Conservation (phyloP, 108 stramenopile species). For the Cyclotella distinguenda region DNA sequence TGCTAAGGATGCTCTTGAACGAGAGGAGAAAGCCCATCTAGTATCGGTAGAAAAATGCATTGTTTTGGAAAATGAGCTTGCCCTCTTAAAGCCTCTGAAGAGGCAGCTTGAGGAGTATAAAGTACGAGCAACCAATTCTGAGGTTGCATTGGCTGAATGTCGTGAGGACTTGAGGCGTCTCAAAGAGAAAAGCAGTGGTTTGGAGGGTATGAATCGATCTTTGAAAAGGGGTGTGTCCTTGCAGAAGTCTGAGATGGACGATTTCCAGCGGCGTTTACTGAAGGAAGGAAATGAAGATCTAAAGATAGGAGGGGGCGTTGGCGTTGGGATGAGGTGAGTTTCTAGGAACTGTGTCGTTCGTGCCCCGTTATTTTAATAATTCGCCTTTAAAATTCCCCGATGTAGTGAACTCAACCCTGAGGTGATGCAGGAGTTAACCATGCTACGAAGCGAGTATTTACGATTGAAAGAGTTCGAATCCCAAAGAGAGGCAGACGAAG, state of each 20-base stretch:
- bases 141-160: constrained; percentile 70
- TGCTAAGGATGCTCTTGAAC: constrained; percentile 64
- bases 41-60: constrained; percentile 71
- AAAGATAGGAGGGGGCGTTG: constrained; percentile 42
- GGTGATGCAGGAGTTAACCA: constrained; percentile 64
- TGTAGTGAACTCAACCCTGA: constrained; percentile 81
- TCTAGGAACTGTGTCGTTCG: neutral
- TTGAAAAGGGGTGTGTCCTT: constrained; percentile 41
- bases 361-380: neutral
- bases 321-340: constrained; percentile 68
- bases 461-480: constrained; percentile 74
- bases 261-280: constrained; percentile 51
- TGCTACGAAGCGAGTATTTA: constrained; percentile 74
- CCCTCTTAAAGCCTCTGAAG: constrained; percentile 59
- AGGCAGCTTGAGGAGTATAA: constrained; percentile 82
- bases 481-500: constrained; percentile 71
- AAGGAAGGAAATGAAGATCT: constrained; percentile 40
- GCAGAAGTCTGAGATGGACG: constrained; percentile 65
- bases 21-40: constrained; percentile 78
- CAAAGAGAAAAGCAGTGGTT: constrained; percentile 42
- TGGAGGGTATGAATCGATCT: constrained; percentile 46
- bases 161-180: constrained; percentile 52
- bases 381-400: neutral
- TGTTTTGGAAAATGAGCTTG: constrained; percentile 70
- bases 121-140: constrained; percentile 65